Evolutionary conservation across 2,329 filamentous ascomycete species (phyloP).

Genomic region (Apiospora arundinis): DNA sequence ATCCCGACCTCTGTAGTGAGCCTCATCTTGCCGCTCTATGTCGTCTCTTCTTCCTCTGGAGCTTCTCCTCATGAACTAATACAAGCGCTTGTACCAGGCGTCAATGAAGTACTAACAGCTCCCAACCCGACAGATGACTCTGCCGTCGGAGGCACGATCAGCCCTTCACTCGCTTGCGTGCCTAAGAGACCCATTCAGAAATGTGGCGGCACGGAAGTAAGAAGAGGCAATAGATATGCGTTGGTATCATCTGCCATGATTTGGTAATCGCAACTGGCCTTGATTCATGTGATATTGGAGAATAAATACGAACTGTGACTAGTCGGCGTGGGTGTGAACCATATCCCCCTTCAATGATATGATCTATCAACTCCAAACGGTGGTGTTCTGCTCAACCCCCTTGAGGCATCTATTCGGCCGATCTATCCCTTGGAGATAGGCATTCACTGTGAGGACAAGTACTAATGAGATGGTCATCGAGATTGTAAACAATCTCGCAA

Average conservation of each 20-base stretch:
- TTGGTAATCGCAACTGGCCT: not conserved
- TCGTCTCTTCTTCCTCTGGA: not conserved
- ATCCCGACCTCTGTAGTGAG: not conserved
- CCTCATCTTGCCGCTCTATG: not conserved
- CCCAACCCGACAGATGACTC: too few relatives aligned
- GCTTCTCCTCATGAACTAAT: not conserved
- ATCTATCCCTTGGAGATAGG: not conserved
- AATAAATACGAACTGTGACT: not conserved
- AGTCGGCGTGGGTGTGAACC: not conserved
- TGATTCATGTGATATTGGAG: not conserved
- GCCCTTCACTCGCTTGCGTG: too few relatives aligned
- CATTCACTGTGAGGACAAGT: not conserved
- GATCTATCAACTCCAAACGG: not conserved
- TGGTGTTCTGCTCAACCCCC: not conserved
- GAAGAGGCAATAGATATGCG: not conserved
- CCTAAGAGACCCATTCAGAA: not conserved
- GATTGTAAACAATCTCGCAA: not conserved
- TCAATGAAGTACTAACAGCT: not conserved
- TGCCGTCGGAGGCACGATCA: too few relatives aligned
- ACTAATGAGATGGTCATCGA: not conserved
- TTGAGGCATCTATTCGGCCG: not conserved
- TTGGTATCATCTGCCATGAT: not conserved
- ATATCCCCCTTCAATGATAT: not conserved
- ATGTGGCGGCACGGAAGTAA: not conserved
- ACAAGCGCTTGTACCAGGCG: not conserved